Evolutionary conservation across 2,329 filamentous ascomycete genomes (phyloP).

Genomic region (Penicillium occitanis): DNA sequence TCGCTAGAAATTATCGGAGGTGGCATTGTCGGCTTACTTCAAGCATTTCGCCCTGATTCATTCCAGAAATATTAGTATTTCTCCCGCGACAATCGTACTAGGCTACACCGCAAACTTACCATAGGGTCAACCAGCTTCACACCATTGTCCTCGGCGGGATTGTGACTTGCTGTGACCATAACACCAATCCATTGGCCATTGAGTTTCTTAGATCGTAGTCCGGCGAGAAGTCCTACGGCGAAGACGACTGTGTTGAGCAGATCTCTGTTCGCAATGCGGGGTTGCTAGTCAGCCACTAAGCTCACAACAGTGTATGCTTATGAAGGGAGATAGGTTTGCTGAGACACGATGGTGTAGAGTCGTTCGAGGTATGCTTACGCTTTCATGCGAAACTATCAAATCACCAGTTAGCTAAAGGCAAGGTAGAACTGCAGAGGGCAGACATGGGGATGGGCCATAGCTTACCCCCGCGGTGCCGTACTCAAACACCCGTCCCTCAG

Average conservation of each 20-base stretch:
- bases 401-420: conserved; percentile 23
- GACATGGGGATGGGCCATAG: neutral
- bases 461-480: conserved; percentile 64
- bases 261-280: conserved; percentile 53
- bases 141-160: conserved; percentile 84
- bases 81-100: neutral
- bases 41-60: conserved; percentile 79
- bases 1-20: conserved; percentile 24
- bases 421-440: neutral
- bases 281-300: conserved; percentile 21
- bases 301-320: neutral
- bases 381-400: conserved; percentile 64
- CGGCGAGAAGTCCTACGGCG: conserved; percentile 84
- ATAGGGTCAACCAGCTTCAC: conserved; percentile 96
- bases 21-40: conserved; percentile 58
- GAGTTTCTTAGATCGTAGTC: conserved; percentile 84
- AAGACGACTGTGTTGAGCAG: conserved; percentile 90
- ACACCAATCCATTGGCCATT: conserved; percentile 90
- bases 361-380: conserved; percentile 52
- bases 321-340: conserved; percentile 29
- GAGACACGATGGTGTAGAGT: neutral
- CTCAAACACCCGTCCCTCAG: conserved; percentile 52
- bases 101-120: conserved; percentile 44
- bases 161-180: conserved; percentile 95
- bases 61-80: conserved; percentile 24